Base-by-base conservation (phyloP, 345 rosid species). In the Salix udensis region DNA sequence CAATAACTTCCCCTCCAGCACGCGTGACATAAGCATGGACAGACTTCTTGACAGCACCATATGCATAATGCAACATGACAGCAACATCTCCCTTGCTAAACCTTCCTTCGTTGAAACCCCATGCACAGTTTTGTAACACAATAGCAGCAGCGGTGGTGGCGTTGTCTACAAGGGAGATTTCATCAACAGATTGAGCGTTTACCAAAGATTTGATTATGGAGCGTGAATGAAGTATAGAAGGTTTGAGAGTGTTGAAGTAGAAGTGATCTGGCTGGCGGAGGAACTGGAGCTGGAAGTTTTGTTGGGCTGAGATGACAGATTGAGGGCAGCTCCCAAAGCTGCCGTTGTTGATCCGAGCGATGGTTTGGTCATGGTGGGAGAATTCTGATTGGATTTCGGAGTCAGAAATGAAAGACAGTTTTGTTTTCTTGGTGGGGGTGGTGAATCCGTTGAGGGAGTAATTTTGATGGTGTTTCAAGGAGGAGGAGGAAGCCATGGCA, bases 101-200 rank as follows among this genome's bases (percentile, higher is more conserved):
- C 74, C 79, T 81, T 3, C 98, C 97, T 36, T 88, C 95, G 7
- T 87, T 75, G 53, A 94, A 94, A 7, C 84, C 83, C 95, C 97
- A 85, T 6, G 97, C 91, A 34, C 83, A 73, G 77, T 87, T 84
- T 78, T 92, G 97, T 37, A 92, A 81, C 28, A 94, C 95, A 61
- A 94, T 91, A 2, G 98, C 92, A 0, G 88, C 98, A 6, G 98
- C 97, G 14, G 98, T 92, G 70, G 98, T 92, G 39, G 95, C 98
- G 87, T 92, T 94, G 68, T 94, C 98, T n/a, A 94, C 97, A 72
- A 94, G 82, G 3, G 97, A 92, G 82, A 94, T 76, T 53, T 94
- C 97, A 2, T 85, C 86, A 15, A 86, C 90, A 71, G 88, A 86
- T 21, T 86, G 90, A 6, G 98, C 97, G 81, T 94, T 94, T 82